These are phyloP conservation scores for Cinnamomum micranthum DNA, from an alignment of 164 flowering plant species.

Conservation along the genomic window DNA sequence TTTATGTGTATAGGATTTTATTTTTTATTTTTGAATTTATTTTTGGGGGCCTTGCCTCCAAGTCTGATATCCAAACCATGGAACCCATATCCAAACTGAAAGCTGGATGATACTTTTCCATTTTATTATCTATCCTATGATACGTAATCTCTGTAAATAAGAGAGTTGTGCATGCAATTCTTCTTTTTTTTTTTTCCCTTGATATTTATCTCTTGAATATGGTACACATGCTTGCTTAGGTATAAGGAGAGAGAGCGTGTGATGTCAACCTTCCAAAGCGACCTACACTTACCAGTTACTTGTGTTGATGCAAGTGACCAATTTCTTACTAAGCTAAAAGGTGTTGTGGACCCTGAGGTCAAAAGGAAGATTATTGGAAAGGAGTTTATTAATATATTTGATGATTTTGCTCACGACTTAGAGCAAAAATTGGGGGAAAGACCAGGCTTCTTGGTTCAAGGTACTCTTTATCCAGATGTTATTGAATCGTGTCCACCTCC, in stretches of 20 bases:
- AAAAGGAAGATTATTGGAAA: conserved; percentile 93
- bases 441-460: conserved; percentile 86
- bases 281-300: conserved; percentile 87
- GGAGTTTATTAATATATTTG: conserved; percentile 83
- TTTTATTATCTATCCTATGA: neutral
- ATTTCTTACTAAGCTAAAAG: conserved; percentile 79
- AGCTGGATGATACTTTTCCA: neutral
- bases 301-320: conserved; percentile 80
- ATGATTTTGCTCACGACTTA: conserved; percentile 71
- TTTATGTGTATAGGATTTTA: no score
- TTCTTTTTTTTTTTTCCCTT: neutral
- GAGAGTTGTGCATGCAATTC: neutral
- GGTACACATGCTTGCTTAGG: conserved; percentile 26
- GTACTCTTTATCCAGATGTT: conserved; percentile 96
- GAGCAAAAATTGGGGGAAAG: conserved; percentile 60
- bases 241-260: conserved; percentile 86
- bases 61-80: neutral
- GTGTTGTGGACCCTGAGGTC: conserved; percentile 83
- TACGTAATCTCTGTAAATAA: no score
- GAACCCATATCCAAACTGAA: neutral
- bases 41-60: no score
- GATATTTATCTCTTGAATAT: neutral
- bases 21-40: no score
- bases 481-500: conserved; percentile 99
- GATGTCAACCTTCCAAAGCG: conserved; percentile 80